Evolutionary conservation across 108 stramenopile species (phyloP), one percentile per base, ranked within the genome.

Genomic region (Nitzschia inconspicua): DNA sequence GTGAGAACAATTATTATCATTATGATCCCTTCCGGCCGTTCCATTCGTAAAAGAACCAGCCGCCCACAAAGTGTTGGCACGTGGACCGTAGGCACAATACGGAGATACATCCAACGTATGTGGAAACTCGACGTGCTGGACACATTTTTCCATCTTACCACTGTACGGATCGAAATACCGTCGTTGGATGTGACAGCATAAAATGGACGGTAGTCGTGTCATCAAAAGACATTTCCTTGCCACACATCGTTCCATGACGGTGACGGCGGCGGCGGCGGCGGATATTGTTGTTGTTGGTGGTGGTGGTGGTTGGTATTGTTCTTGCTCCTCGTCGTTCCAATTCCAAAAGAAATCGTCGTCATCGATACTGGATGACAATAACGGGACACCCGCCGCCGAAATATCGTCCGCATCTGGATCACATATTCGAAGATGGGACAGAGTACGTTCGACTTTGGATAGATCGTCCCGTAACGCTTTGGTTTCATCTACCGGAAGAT

Each of bases 161-260:
- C 51, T 67, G 20, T 44, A 49, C 23, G 76, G 67, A 70, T 92
- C 85, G 57, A 75, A 88, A 44, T 86, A 88, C 6, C 82, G 77
- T n/a, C 91, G 83, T 66, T 92, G 91, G 16, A 88, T 62, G 44
- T 92, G 91, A 37, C 87, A 62, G 47, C 86, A 85, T 30, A 92
- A 55, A 14, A 88, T 63, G 28, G 73, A 65, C 5, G 91, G 91
- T 18, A 73, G 73, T 20, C 91, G 63, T 31, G 87, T 86, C 34
- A 92, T 48, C 13, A 86, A 57, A 11, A 86, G 53, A 30, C 86
- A 85, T 55, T 86, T 88, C 32, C 37, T 59, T 9, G 91, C 86
- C 49, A 74, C 66, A 16, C 72, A 65, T 14, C 86, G 72, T 26
- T 44, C 26, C 3, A 83, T 19, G 6, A 60, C n/a, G n/a, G n/a